These are phyloP conservation scores for Phyllosticta citriasiana DNA, from an alignment of 2,329 filamentous ascomycete genomes.

Conservation along the genomic window DNA sequence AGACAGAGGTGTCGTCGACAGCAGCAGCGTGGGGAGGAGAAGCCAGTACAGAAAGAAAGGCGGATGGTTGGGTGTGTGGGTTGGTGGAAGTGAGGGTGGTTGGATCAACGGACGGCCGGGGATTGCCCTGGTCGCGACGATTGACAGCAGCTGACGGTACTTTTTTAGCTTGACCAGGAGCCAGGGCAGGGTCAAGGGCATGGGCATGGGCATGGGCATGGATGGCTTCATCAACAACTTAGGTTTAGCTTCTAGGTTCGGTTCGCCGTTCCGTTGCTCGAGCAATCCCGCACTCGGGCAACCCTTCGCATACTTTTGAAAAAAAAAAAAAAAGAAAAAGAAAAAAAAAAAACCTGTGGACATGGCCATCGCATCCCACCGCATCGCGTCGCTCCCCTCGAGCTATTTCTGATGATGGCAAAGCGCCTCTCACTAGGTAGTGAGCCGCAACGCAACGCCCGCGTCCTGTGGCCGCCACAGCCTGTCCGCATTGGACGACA, in stretches of 20 bases:
- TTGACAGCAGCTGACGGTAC: not conserved
- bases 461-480: not conserved
- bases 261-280: not conserved
- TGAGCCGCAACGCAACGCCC: not conserved
- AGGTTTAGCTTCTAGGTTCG: not conserved
- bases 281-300: not conserved
- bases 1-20: too few species aligned
- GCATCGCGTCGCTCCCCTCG: too few species aligned
- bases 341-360: too few species aligned
- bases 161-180: not conserved
- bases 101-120: not conserved
- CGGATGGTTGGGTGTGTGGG: not conserved
- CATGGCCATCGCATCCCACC: too few species aligned
- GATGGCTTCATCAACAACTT: not conserved
- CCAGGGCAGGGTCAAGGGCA: not conserved
- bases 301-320: too few species aligned
- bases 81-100: not conserved
- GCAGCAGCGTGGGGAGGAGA: too few species aligned
- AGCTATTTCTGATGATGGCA: not conserved
- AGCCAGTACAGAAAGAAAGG: not conserved
- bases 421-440: not conserved
- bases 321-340: too few species aligned
- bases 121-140: not conserved
- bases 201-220: not conserved
- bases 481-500: not conserved